Conservation (phyloP, 2,329 filamentous ascomycete species). For the Neofusicoccum parvum region DNA sequence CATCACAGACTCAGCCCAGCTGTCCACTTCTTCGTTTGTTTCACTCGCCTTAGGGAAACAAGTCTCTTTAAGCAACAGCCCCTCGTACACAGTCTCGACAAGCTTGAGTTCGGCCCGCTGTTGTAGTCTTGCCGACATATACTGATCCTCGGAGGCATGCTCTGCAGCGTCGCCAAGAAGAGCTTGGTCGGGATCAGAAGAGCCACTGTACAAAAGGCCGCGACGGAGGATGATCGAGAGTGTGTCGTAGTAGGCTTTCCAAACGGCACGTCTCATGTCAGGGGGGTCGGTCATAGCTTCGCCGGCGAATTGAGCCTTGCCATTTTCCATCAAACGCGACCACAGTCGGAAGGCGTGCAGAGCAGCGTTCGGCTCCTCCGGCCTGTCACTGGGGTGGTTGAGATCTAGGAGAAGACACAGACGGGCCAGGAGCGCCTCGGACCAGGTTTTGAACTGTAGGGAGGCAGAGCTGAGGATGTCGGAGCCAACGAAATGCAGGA, state of each 20-base stretch:
- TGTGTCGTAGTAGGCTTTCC: slow-evolving; percentile 81
- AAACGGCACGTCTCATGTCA: slow-evolving; percentile 63
- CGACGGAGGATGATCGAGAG: slow-evolving; percentile 75
- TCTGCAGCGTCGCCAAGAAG: slow-evolving; percentile 24
- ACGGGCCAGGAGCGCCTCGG: slow-evolving; percentile 75
- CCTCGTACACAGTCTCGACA: slow-evolving; percentile 79
- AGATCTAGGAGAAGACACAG: slow-evolving; percentile 71
- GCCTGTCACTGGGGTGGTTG: slow-evolving; percentile 45
- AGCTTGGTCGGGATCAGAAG: slow-evolving; percentile 28
- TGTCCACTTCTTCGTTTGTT: slow-evolving; percentile 75
- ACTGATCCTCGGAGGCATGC: slow-evolving; percentile 31
- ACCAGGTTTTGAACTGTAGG: slow-evolving; percentile 72
- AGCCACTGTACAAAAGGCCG: slow-evolving; percentile 61
- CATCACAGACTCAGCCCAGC: slow-evolving; percentile 77
- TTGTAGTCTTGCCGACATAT: slow-evolving; percentile 36
- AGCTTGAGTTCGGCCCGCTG: slow-evolving; percentile 76
- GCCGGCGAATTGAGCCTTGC: slow-evolving; percentile 27
- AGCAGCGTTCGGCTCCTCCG: slow-evolving; percentile 37
- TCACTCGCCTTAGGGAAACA: slow-evolving; percentile 84
- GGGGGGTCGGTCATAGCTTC: slow-evolving; percentile 24
- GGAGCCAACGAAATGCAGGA: slow-evolving; percentile 65
- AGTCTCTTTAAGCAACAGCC: slow-evolving; percentile 74
- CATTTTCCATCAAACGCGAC: slow-evolving; percentile 64
- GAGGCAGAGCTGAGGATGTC: slow-evolving; percentile 52
- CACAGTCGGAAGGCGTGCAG: slow-evolving; percentile 61